These are phyloP conservation scores for Hemerocallis citrina DNA, from an alignment of 106 monocot species.

Conservation along the genomic window DNA sequence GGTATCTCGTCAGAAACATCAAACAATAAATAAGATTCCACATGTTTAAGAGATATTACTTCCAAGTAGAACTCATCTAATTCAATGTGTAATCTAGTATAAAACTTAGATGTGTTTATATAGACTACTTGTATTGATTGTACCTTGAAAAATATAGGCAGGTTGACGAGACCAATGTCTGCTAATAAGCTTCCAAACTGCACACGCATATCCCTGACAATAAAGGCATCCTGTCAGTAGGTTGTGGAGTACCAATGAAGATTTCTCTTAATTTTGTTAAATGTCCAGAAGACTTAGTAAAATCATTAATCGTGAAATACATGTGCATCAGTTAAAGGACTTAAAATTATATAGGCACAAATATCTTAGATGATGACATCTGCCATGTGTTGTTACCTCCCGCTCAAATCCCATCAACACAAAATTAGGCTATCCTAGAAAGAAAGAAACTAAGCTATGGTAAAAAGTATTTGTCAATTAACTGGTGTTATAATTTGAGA, in stretches of 20 bases:
- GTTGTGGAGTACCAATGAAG: background rate
- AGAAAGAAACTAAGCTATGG: no score
- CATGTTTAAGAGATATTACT: background rate
- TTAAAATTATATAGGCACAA: no score
- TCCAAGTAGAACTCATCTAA: background rate
- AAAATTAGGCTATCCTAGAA: no score
- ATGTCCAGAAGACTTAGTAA: no score
- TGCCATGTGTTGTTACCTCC: no score
- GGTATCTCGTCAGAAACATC: background rate
- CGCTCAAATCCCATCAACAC: no score
- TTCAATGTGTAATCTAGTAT: background rate
- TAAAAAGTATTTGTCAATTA: no score
- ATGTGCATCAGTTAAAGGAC: no score
- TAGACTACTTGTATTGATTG: background rate
- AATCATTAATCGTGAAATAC: no score
- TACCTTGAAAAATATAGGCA: slow-evolving; percentile 56
- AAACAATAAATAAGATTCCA: background rate
- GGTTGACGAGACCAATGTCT: slow-evolving; percentile 81
- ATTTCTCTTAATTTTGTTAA: no score
- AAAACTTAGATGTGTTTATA: background rate
- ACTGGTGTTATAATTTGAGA: background rate
- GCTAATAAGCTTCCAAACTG: slow-evolving; percentile 88
- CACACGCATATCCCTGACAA: slow-evolving; percentile 83
- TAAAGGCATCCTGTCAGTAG: background rate
- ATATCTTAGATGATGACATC: no score